These are phyloP conservation scores for Rhipidocladum racemiflorum DNA, from an alignment of 176 grass and related monocot genomes.

Conservation along the genomic window DNA sequence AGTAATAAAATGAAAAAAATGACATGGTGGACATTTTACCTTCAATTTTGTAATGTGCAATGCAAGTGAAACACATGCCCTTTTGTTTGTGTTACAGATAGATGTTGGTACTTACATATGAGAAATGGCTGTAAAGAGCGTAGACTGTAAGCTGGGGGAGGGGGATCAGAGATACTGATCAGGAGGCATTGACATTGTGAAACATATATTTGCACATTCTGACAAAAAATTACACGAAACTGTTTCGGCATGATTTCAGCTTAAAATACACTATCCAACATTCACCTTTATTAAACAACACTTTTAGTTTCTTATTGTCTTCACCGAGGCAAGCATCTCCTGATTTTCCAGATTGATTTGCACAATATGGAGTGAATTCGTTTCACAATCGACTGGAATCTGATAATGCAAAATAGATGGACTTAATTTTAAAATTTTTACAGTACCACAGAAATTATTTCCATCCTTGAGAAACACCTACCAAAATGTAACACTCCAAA, in stretches of 20 bases:
- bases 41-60: background rate
- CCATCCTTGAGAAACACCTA: background rate
- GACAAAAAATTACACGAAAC: background rate
- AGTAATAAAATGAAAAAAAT: conserved; percentile 4
- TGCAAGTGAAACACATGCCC: background rate
- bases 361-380: background rate
- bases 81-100: background rate
- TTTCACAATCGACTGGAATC: no score
- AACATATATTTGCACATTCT: background rate
- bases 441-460: background rate
- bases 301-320: background rate
- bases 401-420: background rate
- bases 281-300: background rate
- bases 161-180: background rate
- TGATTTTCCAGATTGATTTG: background rate
- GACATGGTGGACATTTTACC: background rate
- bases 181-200: background rate
- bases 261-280: background rate
- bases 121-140: conserved; percentile 3
- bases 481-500: background rate
- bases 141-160: background rate
- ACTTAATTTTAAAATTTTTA: background rate
- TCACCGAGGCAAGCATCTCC: background rate
- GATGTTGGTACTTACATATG: background rate
- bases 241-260: background rate